Evolutionary conservation across 1,139 yeast genomes (phyloP), one percentile per base, ranked within the genome.

Genomic region (Yamadazyma mexicana): DNA sequence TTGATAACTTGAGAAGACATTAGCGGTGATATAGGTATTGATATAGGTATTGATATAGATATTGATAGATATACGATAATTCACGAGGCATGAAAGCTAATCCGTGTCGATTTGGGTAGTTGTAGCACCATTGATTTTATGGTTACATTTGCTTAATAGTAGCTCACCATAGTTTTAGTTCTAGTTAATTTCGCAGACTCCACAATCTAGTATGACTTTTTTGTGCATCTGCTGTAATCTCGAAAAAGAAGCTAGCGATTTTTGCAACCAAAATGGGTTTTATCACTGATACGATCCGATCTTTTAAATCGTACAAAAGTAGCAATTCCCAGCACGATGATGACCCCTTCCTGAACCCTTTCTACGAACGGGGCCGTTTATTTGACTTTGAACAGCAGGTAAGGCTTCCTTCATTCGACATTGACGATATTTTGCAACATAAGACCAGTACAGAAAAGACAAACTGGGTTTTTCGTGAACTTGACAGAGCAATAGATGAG

Each of bases 1-100:
- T 47, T 26, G 53, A 49, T 25, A 41, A 43, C 16, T 48, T 49
- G 14, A 44, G 37, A 34, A 44, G 35, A 23, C n/a, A n/a, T n/a
- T n/a, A n/a, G n/a, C n/a, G n/a, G n/a, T n/a, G n/a, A n/a, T n/a
- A n/a, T n/a, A n/a, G n/a, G n/a, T n/a, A n/a, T n/a, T 40, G 39
- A 32, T 9, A 24, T 24, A 16, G 16, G 9, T 4, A 16, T 7
- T 11, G 3, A 7, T 15, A 11, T 26, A 11, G 29, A 6, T 26
- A n/a, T 26, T 16, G 31, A 28, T 28, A 28, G 31, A 15, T 10
- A 10, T 28, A 12, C 17, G 30, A 32, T 26, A 15, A 11, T 24
- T 31, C 11, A 11, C 17, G 12, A 8, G 12, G 12, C 17, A 29
- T 16, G 7, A 9, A n/a, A 10, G 8, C 11, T 14, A 14, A 12